Evolutionary conservation across 176 grass and related monocot species (phyloP), one percentile per base, ranked within the genome.

Genomic region (Juncus inflexus): DNA sequence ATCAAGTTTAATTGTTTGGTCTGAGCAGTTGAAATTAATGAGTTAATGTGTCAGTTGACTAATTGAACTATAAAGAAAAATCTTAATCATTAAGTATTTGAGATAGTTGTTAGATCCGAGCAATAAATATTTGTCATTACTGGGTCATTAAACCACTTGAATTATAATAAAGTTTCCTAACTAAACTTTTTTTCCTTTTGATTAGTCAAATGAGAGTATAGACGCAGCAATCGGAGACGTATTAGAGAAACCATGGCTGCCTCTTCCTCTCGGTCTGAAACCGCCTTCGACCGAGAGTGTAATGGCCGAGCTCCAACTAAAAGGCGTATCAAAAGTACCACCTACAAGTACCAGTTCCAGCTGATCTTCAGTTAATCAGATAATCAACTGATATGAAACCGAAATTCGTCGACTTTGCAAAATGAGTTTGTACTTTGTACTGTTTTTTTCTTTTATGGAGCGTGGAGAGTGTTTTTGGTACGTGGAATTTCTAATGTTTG

Each of bases 171-270:
- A 28, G 19, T 28, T 28, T 28, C 19, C 19, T 28, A 28, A 28
- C 19, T 28, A 28, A 28, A 28, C 43, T 2, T 71, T 63, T 63
- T 12, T 16, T 3, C 0, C 43, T 42, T 28, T 52, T 28, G 71
- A 68, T 8, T 72, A 97, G 92, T 77, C 85, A 38, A 84, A 57
- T 4, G 87, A 91, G 66, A 81, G 80, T 70, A 79, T 97, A 57
- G 92, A 97, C 55, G 85, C 70, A 56, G 87, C 79, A 35, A 97
- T 97, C 7, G 87, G 79, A 74, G 87, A 97, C 62, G 87, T 86
- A 71, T 79, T 97, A 73, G 63, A 65, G 12, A 86, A 86, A 60
- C 92, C 87, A 62, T 97, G 87, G 87, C 55, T 89, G 74, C 92
- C 87, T 10, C 70, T 91, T 37, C 92, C 87, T 45, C 87, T 97